Evolutionary conservation across 768 basidiomycete genomes (phyloP), one percentile per base, ranked within the genome.

Genomic region (Suillus cothurnatus): DNA sequence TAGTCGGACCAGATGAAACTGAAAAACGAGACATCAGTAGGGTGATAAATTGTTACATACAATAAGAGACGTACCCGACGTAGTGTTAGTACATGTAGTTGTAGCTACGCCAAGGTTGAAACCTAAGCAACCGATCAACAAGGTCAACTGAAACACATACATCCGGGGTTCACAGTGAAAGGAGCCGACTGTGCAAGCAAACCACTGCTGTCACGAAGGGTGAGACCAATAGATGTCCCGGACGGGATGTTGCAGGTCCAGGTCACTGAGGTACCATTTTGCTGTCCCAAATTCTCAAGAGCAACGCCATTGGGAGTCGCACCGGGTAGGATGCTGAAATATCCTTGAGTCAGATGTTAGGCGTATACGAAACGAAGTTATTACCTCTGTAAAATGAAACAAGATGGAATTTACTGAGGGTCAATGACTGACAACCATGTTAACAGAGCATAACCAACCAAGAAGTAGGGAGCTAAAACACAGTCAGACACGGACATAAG

Each of bases 131-230:
- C 23, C 21, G 28, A 41, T 15, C 7, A 50, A 55, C 32, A 55
- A 31, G 28, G 17, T 4, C 61, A 61, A 21, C 34, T 55, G 50
- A 15, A 21, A n/a, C 8, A 78, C 88, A 55, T 79, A 91, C 91
- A 45, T 59, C 87, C 81, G 8, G 77, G 0, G 36, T 73, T 69
- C 67, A 91, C 72, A 19, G 74, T 79, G 80, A 92, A 82, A 3
- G 85, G 38, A 7, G 83, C 90, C 3, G 83, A 76, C 69, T 87
- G 87, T 0, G 73, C 80, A 57, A 73, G 31, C 0, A 26, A 0
- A 70, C 94, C 93, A 38, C 78, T 84, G 63, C 64, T 74, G 71
- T 95, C 94, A 72, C 83, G 84, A 67, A 95, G 66, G 15, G 78
- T 81, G 34, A 94, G 73, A 61, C 85, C 88, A 63, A 94, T 73